Percentiles rank a stretch among this genome's conserved stretches.
phyloP scores from a whole-genome alignment of 306 rosid species.

The Corylus americana region DNA sequence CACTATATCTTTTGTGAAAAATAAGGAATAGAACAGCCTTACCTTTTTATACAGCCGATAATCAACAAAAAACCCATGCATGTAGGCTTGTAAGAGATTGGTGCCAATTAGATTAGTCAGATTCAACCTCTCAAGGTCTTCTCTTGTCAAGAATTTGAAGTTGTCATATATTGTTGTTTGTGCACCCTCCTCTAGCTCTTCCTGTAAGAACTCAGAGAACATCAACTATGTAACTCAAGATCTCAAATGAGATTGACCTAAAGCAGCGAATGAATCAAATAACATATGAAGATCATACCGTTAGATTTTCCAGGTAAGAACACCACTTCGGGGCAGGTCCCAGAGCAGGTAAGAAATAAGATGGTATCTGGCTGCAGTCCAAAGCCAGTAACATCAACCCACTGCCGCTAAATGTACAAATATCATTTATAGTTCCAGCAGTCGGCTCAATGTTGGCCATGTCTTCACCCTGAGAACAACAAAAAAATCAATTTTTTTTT shows the following conservation, averaged over 20 bases:
- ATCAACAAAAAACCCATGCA: conserved; percentile 86
- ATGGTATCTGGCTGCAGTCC: conserved; percentile 82
- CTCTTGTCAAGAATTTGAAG: conserved; percentile 78
- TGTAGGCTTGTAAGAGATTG: conserved; percentile 70
- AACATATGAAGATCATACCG: conserved; percentile 52
- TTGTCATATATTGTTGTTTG: conserved; percentile 71
- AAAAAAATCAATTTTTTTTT: neutral
- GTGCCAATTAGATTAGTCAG: conserved; percentile 81
- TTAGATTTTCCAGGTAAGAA: conserved; percentile 73
- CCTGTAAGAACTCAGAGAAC: conserved; percentile 48
- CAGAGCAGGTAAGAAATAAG: conserved; percentile 84
- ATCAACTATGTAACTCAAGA: conserved; percentile 1
- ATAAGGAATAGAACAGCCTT: conserved; percentile 20
- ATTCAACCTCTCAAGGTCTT: conserved; percentile 81
- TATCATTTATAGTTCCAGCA: conserved; percentile 75
- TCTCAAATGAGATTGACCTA: conserved; percentile 23
- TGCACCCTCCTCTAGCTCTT: conserved; percentile 77
- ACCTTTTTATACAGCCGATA: conserved; percentile 79
- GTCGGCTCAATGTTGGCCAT: conserved; percentile 95
- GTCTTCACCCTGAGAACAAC: conserved; percentile 72
- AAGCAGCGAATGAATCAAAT: conserved; percentile 4
- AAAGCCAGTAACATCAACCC: conserved; percentile 90
- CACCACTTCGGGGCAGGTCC: conserved; percentile 99
- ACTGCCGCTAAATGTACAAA: conserved; percentile 75
- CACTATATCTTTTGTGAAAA: conserved; percentile 1